These are phyloP conservation scores for Paragyromitra xinjiangensis DNA, from an alignment of 495 filamentous ascomycete species.

Conservation along the genomic window DNA sequence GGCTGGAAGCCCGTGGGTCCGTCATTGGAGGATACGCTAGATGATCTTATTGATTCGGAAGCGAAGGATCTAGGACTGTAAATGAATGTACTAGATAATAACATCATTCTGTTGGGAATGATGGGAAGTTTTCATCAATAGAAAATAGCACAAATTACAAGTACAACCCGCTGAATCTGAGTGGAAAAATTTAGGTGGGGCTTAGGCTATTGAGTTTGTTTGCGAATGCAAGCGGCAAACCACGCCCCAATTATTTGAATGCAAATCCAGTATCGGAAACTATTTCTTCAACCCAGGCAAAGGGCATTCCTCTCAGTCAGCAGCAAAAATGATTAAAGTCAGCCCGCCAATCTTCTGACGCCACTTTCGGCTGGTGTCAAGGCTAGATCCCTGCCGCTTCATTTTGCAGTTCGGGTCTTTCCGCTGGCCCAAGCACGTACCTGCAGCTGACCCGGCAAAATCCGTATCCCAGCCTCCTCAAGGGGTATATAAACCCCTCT, in stretches of 20 bases:
- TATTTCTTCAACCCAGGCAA: too few species aligned
- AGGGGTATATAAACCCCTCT: background rate
- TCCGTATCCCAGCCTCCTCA: background rate
- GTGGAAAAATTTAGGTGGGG: background rate
- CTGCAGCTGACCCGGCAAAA: background rate
- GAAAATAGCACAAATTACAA: background rate
- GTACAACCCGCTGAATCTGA: background rate
- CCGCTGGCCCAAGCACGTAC: background rate
- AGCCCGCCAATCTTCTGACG: too few species aligned
- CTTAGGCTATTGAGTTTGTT: background rate
- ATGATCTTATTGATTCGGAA: slow-evolving; percentile 47
- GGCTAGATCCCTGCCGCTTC: background rate
- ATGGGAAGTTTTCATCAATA: background rate
- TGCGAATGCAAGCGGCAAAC: too few species aligned
- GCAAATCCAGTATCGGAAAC: too few species aligned
- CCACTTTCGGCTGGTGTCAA: too few species aligned
- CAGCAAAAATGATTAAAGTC: too few species aligned
- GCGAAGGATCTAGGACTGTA: slow-evolving; percentile 46
- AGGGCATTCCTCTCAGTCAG: too few species aligned
- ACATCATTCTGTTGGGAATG: background rate
- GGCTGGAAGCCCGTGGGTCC: slow-evolving; percentile 46
- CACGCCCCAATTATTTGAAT: too few species aligned
- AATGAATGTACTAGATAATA: slow-evolving; percentile 1
- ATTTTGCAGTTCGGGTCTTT: background rate
- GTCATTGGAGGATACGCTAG: slow-evolving; percentile 46